Base-by-base conservation (phyloP, 345 rosid species). In the Durio zibethinus region DNA sequence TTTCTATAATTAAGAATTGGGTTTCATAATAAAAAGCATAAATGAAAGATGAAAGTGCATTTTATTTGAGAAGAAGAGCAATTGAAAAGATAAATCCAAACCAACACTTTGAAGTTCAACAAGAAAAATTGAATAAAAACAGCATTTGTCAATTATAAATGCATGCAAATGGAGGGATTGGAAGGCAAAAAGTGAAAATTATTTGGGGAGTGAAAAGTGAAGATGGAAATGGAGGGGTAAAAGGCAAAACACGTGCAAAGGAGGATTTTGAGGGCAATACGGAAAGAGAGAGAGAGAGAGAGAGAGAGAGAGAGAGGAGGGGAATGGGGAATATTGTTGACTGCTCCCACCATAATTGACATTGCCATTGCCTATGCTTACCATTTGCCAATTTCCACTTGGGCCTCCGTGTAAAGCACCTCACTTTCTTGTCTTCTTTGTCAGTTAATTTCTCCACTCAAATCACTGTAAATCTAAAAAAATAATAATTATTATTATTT, bases 371-470 rank as follows among this genome's bases (percentile, higher is more conserved):
- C 48, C 2, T 45, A 15, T 45, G 11, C 50, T 21, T 67, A 45
- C 56, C 79, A 65, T 52, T 71, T 33, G 72, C 57, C 29, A 23
- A 42, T 45, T 35, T 4, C 80, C 76, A 18, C 76, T 27, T 64
- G 29, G 29, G 54, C 76, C 75, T 48, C 23, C 80, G 72, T 72
- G 78, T 42, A 36, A 5, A 5, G 36, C 36, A 33, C n/a, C n/a
- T 36, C 84, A 71, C 72, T 47, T 38, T 27, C 4, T 27, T 15
- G 20, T 2, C 4, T 62, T 61, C 50, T 54, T 18, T 60, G 31
- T 21, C 9, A 23, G 7, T 66, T 35, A 33, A 7, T 1, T 63
- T 63, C 45, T 63, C 43, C 43, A 66, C 27, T 9, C 4, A 36
- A 31, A 31, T 63, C 66, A 31, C 21, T 27, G 1, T 33, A 33